Evolutionary conservation across 192 early-diverging fungal species (phyloP), one percentile per base, ranked within the genome.

Genomic region (Funneliformis geosporum): DNA sequence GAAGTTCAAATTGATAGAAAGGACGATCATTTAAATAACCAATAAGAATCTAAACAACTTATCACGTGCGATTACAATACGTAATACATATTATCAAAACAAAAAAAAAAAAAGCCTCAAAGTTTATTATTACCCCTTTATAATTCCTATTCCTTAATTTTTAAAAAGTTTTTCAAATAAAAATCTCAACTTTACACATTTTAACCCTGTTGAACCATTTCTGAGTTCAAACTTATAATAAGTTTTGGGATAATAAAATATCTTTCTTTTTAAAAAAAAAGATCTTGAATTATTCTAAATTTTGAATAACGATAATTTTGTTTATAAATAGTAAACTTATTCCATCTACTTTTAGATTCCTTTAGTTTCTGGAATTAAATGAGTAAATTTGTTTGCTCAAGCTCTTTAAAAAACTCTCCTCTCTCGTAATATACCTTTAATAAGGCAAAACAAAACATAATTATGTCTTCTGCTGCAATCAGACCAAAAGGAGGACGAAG

Each of bases 401-500:
- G 7, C 11, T 64, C 23, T 64, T 64, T 27, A 28, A 11, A 62
- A 62, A 5, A 18, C 16, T 55, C 50, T 18, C 18, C 50, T 2
- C 50, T 55, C 14, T 21, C 50, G 4, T 55, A 18, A 64, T 6
- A 27, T 28, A 64, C 8, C 11, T 64, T 28, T 27, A 27, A 9
- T 64, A 68, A 66, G 38, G 5, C 39, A 68, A 68, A n/a, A 16
- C 18, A n/a, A 18, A 8, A 68, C 38, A 68, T 18, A 9, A 42
- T 64, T 14, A 68, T 68, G 66, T 68, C 66, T 68, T 68, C 66
- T 11, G 66, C 66, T 16, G 0, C 28, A 66, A 11, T 40, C 9
- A 27, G 66, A 68, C 10, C 66, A 68, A 68, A 68, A 64, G 25
- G n/a, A 64, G 25, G n/a, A 39, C 66, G 66, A 33, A 68, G 66